Evolutionary conservation across 306 rosid species (phyloP).

Genomic region (Coriaria nepalensis): DNA sequence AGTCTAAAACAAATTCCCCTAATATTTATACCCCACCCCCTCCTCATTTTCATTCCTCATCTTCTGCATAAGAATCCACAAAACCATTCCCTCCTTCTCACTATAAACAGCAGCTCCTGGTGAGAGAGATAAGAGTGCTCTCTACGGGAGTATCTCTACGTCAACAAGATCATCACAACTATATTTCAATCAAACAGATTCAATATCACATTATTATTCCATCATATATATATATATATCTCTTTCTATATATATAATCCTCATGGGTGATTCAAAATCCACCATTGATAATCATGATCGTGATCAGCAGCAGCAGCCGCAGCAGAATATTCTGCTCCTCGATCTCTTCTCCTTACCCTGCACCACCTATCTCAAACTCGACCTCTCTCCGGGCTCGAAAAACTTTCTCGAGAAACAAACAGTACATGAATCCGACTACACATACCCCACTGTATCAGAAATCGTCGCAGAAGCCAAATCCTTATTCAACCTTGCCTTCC

Average conservation of each 20-base stretch:
- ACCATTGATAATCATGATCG: background rate
- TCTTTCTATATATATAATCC: background rate
- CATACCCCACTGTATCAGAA: constrained; percentile 5
- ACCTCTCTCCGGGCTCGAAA: no score
- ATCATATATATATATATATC: background rate
- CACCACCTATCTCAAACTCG: no score
- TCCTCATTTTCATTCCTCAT: background rate
- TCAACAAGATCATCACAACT: background rate
- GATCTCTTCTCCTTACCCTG: background rate
- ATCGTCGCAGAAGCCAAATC: constrained; percentile 33
- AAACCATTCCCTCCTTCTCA: no score
- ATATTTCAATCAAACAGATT: constrained; percentile 1
- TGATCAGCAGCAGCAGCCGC: background rate
- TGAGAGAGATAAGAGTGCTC: constrained; percentile 1
- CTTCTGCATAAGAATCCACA: background rate
- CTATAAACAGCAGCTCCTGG: background rate
- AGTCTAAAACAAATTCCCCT: constrained; percentile 1
- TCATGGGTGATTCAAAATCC: constrained; percentile 12
- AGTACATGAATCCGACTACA: no score
- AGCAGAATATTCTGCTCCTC: background rate
- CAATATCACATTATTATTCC: background rate
- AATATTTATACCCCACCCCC: constrained; percentile 12
- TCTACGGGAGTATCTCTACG: background rate
- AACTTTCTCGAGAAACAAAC: background rate
- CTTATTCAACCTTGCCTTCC: constrained; percentile 40